Evolutionary conservation across 2,329 filamentous ascomycete species (phyloP).

Genomic region (Aspergillus hiratsukae): DNA sequence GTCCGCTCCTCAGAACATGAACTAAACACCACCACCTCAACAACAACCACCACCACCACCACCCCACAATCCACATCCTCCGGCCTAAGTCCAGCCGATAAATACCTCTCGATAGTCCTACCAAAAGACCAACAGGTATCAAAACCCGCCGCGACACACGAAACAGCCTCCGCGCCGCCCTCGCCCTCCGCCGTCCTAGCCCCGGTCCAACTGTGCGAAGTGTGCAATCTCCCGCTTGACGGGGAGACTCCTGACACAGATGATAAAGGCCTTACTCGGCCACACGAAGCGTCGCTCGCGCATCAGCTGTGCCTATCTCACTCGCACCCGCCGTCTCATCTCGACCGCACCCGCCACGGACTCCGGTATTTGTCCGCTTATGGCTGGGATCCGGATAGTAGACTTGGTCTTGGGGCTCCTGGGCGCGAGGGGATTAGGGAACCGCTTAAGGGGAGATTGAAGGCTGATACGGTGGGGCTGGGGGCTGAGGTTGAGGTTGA

Average conservation of each 20-base stretch:
- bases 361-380: constrained; percentile 53
- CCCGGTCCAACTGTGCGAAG: constrained; percentile 42
- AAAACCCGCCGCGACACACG: neutral
- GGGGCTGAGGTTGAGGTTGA: constrained; percentile 49
- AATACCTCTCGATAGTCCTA: constrained; percentile 47
- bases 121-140: constrained; percentile 14
- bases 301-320: constrained; percentile 56
- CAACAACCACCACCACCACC: constrained; percentile 20
- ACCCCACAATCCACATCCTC: constrained; percentile 16
- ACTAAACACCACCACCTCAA: constrained; percentile 19
- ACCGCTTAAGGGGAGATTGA: constrained; percentile 68
- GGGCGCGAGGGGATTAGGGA: constrained; percentile 66
- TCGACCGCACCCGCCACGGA: constrained; percentile 54
- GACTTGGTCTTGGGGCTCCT: constrained; percentile 65
- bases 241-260: neutral
- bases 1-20: constrained; percentile 47
- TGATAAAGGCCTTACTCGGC: constrained; percentile 2
- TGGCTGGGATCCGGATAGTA: constrained; percentile 58
- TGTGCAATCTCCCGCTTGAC: constrained; percentile 58
- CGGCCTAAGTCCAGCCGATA: constrained; percentile 32
- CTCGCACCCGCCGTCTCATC: constrained; percentile 53
- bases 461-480: constrained; percentile 71
- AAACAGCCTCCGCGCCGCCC: constrained; percentile 8
- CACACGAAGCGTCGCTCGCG: constrained; percentile 49
- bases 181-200: constrained; percentile 1